A percentile compares a stretch with the other conserved stretches of the same genome.
Evolutionary conservation across 1,284 basidiomycete species (phyloP).

Genomic region (Cerrena zonata): DNA sequence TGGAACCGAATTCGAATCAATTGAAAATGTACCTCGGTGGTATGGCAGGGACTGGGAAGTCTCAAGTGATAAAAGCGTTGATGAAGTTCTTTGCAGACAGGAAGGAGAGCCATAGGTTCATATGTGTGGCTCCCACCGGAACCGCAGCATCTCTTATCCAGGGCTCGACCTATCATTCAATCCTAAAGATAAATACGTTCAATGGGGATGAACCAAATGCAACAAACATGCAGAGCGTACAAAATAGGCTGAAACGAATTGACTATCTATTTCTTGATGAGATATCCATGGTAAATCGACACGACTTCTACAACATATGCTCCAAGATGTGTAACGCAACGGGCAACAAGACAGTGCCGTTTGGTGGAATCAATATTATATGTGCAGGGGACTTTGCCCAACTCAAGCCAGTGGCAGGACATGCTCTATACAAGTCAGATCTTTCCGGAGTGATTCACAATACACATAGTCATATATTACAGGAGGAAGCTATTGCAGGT

Average conservation of each 20-base stretch:
- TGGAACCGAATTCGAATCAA: conserved; percentile 12
- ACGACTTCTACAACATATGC: conserved; percentile 5
- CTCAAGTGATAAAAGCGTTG: conserved; percentile 36
- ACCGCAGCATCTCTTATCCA: conserved; percentile 30
- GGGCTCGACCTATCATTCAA: conserved; percentile 35
- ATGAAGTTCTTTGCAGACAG: conserved; percentile 24
- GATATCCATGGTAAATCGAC: conserved; percentile 10
- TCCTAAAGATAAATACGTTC: conserved; percentile 21
- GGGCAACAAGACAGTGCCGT: not conserved
- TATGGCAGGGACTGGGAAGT: conserved; percentile 38
- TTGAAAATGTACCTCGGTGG: conserved; percentile 10
- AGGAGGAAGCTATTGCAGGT: not conserved
- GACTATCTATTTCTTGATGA: conserved; percentile 28
- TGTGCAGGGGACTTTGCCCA: conserved; percentile 13
- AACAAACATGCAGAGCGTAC: conserved; percentile 6
- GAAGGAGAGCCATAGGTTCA: conserved; percentile 23
- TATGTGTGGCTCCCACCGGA: conserved; percentile 34
- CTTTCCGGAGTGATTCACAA: no score
- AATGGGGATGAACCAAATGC: not conserved
- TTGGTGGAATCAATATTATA: conserved; percentile 10
- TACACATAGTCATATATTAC: not conserved
- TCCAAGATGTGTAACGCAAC: conserved; percentile 1
- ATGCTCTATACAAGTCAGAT: not conserved
- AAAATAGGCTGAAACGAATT: conserved; percentile 21
- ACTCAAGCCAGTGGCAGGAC: conserved; percentile 12